Percentiles rank a stretch among this genome's conserved stretches.
Conservation (phyloP, 1,139 yeast species). For the Nakaseomyces sp. region DNA sequence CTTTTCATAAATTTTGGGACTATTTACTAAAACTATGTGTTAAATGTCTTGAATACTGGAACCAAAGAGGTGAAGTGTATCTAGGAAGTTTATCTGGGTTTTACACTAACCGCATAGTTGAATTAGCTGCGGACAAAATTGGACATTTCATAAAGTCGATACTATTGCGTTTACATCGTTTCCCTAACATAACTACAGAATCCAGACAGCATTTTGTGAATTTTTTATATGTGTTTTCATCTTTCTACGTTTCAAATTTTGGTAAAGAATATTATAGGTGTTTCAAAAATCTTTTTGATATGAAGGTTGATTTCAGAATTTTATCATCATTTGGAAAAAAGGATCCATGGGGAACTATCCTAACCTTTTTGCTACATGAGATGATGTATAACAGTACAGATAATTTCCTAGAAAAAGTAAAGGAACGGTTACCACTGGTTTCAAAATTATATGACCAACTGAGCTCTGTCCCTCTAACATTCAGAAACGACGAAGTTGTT, state of each 20-base stretch:
- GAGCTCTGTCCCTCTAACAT: neutral
- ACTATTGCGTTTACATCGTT: slow-evolving; percentile 19
- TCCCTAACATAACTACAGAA: slow-evolving; percentile 10
- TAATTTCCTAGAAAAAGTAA: neutral
- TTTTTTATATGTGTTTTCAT: slow-evolving; percentile 19
- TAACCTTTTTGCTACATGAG: slow-evolving; percentile 20
- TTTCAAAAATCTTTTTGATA: slow-evolving; percentile 26
- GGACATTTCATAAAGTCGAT: slow-evolving; percentile 23
- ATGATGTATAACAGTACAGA: slow-evolving; percentile 10
- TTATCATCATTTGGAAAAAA: slow-evolving; percentile 17
- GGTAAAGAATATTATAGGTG: slow-evolving; percentile 26
- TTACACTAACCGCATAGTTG: slow-evolving; percentile 26
- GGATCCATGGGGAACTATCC: slow-evolving; percentile 23
- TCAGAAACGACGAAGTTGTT: neutral
- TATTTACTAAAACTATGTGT: slow-evolving; percentile 16
- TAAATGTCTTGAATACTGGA: slow-evolving; percentile 19
- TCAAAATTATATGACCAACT: slow-evolving; percentile 10
- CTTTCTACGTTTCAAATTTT: slow-evolving; percentile 27
- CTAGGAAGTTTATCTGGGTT: slow-evolving; percentile 18
- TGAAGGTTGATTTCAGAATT: slow-evolving; percentile 25
- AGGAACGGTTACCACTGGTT: slow-evolving; percentile 9
- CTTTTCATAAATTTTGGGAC: slow-evolving; percentile 21
- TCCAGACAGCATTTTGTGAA: slow-evolving; percentile 17
- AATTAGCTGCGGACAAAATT: slow-evolving; percentile 20
- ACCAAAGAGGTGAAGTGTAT: slow-evolving; percentile 9